Evolutionary conservation across 345 rosid species (phyloP).

Genomic region (Arabis alpina): DNA sequence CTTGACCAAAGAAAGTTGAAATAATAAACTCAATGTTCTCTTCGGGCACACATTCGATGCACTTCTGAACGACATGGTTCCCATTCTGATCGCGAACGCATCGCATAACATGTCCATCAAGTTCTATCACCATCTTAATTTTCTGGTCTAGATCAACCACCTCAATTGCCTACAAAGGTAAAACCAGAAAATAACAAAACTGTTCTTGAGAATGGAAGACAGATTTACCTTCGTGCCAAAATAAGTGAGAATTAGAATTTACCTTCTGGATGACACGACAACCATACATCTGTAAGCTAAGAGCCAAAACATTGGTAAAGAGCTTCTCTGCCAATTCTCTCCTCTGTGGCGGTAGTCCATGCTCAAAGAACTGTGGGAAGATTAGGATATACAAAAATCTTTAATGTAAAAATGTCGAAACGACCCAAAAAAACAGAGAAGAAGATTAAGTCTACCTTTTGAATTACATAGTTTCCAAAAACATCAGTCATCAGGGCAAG

Average conservation of each 20-base stretch:
- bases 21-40: slow-evolving; percentile 80
- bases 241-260: slow-evolving; percentile 10
- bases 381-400: slow-evolving; percentile 1
- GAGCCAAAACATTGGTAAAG: slow-evolving; percentile 75
- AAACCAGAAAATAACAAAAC: neutral
- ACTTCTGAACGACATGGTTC: slow-evolving; percentile 96
- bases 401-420: neutral
- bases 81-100: slow-evolving; percentile 98
- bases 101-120: slow-evolving; percentile 91
- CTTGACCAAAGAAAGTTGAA: slow-evolving; percentile 85
- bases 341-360: slow-evolving; percentile 81
- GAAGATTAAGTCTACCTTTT: slow-evolving; percentile 59
- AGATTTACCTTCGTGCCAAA: neutral
- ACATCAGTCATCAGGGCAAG: slow-evolving; percentile 92
- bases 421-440: neutral
- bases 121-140: slow-evolving; percentile 87
- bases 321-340: slow-evolving; percentile 87
- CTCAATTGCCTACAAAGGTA: slow-evolving; percentile 73
- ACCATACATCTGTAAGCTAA: slow-evolving; percentile 98
- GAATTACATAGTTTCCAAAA: slow-evolving; percentile 94
- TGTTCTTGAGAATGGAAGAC: neutral
- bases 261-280: slow-evolving; percentile 99
- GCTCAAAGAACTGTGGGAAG: slow-evolving; percentile 82
- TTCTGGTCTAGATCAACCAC: slow-evolving; percentile 92
- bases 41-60: slow-evolving; percentile 94